phyloP scores from a whole-genome alignment of 163 green algal genomes.

The Coccomyxa subellipsoidea region DNA sequence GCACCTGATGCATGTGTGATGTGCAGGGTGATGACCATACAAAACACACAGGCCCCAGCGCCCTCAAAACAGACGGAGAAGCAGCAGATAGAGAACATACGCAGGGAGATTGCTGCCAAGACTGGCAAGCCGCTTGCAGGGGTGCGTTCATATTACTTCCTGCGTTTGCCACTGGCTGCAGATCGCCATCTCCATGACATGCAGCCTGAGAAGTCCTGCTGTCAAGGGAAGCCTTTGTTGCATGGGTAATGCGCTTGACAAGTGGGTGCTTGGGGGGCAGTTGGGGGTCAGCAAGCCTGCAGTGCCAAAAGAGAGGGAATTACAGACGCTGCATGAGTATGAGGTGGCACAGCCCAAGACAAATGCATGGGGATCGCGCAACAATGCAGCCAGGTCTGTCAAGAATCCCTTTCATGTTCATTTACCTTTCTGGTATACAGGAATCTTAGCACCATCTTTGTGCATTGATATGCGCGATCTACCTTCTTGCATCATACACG shows the following conservation, averaged over 20 bases:
- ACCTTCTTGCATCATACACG: no score
- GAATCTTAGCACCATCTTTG: no score
- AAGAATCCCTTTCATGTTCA: no score
- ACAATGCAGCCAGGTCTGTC: neutral
- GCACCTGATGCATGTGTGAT: neutral
- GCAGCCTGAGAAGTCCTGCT: no score
- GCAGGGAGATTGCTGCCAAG: neutral
- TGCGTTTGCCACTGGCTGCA: no score
- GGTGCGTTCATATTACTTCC: neutral
- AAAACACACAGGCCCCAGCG: neutral
- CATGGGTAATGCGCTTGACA: neutral
- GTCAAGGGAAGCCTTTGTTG: neutral
- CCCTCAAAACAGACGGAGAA: neutral
- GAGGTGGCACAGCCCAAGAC: neutral
- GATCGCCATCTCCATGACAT: no score
- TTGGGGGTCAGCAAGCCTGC: neutral
- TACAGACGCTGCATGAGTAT: neutral
- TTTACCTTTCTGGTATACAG: no score
- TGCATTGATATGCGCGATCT: no score
- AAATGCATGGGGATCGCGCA: neutral
- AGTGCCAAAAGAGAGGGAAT: neutral
- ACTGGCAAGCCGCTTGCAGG: neutral
- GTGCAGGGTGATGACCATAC: neutral
- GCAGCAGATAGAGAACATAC: conserved; percentile 2
- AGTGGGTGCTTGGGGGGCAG: neutral